Evolutionary conservation across 345 rosid genomes (phyloP), one percentile per base, ranked within the genome.

Genomic region (Brassica rapa): DNA sequence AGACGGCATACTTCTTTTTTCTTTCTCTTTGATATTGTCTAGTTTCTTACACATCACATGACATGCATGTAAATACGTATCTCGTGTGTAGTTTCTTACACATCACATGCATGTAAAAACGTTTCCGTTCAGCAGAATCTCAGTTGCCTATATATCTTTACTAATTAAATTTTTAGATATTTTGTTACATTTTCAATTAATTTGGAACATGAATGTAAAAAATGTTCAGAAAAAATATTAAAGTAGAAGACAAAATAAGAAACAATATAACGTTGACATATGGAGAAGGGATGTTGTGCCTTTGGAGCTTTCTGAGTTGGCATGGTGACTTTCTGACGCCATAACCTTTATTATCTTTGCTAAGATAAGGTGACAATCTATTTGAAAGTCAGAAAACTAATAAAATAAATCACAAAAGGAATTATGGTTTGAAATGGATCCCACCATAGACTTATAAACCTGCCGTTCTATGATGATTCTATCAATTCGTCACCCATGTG

Each of bases 231-330:
- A 27, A 27, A 27, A 27, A 27, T 27, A 27, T 27, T 27, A 27
- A 27, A 27, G 30, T 27, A 27, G 30, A 27, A 27, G 30, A 27
- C 30, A 27, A 27, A 27, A 4, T 27, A 27, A 27, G 30, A 27
- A 27, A 27, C 4, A 27, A 27, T 27, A 27, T 27, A 49, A 46
- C 27, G 76, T 35, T 27, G 69, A 71, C 73, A 61, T 66, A 29
- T 67, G 59, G 14, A n/a, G 70, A 65, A 27, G 39, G 23, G 10
- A 11, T 27, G 56, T 80, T 56, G 83, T 83, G 88, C 81, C 65
- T 46, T 33, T 71, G 29, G 66, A 72, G 41, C 81, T 78, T 88
- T 86, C 75, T 82, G 85, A 90, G 85, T 33, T 84, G 91, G 85
- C 84, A 78, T 32, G 37, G 56, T 80, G 49, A 68, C 89, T 83